Evolutionary conservation across 140 eudicot genomes (phyloP), one percentile per base, ranked within the genome.

Genomic region (Anethum foeniculum): DNA sequence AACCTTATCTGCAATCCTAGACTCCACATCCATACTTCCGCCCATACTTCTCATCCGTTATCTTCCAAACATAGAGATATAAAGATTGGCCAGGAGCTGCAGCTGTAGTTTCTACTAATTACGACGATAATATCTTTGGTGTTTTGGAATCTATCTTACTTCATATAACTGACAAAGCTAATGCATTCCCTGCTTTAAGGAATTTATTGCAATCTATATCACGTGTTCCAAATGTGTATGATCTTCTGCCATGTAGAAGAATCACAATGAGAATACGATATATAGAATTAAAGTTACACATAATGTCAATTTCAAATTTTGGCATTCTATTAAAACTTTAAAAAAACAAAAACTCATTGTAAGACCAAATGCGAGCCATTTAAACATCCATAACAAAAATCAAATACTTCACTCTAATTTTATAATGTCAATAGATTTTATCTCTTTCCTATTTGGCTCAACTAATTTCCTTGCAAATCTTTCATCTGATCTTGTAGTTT

Each of bases 161-260:
- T 11, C 14, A 47, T 47, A 16, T 47, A 47, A 92, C 82, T 94
- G 93, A 79, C 94, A 96, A 82, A 94, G 87, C 80, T 89, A 72
- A 65, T 85, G 90, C 62, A 88, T 92, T 84, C 92, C 98, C 69
- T 94, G 94, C 82, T 90, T 92, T 69, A 94, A 81, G 9, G 76
- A 60, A 68, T 89, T 79, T 47, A 96, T 94, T 79, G 90, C 98
- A 71, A 92, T 97, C 71, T 89, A 88, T 71, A 94, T 94, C 90
- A 82, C 83, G 77, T 83, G 93, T 81, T 94, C 93, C 90, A 89
- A 85, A 52, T 73, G 73, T 48, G 67, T 44, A 44, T 28, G 79
- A 93, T 90, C 98, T 94, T 94, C 73, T 77, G n/a, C 21, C 75
- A 43, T 47, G 75, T 81, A 39, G 58, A 80, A 69, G 6, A 71